Percentiles rank a stretch among this genome's conserved stretches.
These are phyloP conservation scores for Penicillium sp. DNA, from an alignment of 2,329 filamentous ascomycete species.

Conservation along the genomic window DNA sequence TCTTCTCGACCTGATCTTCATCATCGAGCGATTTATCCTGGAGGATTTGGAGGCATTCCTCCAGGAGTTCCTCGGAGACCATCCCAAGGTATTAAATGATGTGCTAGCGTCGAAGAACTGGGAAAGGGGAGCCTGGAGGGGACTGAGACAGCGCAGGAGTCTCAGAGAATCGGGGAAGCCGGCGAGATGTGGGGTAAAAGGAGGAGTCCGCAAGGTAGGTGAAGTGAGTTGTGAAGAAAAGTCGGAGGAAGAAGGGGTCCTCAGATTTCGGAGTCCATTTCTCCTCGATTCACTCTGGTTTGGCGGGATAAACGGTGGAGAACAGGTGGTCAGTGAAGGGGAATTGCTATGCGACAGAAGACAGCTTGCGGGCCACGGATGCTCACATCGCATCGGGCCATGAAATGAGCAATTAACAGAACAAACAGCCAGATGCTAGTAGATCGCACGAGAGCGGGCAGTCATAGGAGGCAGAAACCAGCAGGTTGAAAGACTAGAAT, in stretches of 20 bases:
- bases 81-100: constrained; percentile 57
- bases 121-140: constrained; percentile 13
- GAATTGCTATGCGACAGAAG: constrained; percentile 24
- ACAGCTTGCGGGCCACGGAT: constrained; percentile 27
- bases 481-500: constrained; percentile 20
- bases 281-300: constrained; percentile 7
- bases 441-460: constrained; percentile 25
- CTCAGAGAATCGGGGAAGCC: constrained; percentile 17
- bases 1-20: constrained; percentile 90
- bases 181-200: constrained; percentile 24
- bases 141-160: constrained; percentile 8
- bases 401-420: constrained; percentile 27
- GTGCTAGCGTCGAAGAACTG: neutral
- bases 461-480: constrained; percentile 22
- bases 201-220: constrained; percentile 18
- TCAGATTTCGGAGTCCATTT: constrained; percentile 25
- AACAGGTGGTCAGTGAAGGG: constrained; percentile 13
- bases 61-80: constrained; percentile 92
- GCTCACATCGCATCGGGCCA: constrained; percentile 39
- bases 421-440: neutral
- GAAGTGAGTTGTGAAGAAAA: constrained; percentile 8
- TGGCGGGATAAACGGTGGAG: constrained; percentile 3
- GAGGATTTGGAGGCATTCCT: constrained; percentile 86
- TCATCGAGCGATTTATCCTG: constrained; percentile 83
- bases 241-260: constrained; percentile 1